phyloP scores from a whole-genome alignment of 768 basidiomycete genomes.

The Naganishia vaughanmartiniae region DNA sequence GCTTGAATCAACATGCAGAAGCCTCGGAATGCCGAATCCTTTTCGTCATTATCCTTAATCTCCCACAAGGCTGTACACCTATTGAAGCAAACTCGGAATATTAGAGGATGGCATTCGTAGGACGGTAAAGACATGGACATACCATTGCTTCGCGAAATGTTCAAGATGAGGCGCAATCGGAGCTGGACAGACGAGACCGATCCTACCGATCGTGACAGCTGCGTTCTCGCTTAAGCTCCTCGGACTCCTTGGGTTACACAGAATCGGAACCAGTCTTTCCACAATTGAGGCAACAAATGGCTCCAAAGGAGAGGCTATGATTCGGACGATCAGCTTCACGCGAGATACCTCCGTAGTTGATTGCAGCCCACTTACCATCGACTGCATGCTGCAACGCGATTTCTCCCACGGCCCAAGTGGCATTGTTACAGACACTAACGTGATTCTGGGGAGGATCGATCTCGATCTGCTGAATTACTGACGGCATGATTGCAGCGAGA shows the following conservation, averaged over 20 bases:
- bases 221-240: conserved; percentile 95
- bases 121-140: neutral
- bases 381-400: conserved; percentile 78
- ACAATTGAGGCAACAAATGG: conserved; percentile 88
- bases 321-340: neutral
- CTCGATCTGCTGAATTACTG: conserved; percentile 83
- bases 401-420: conserved; percentile 99
- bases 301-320: conserved; percentile 77
- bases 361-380: conserved; percentile 30
- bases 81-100: neutral
- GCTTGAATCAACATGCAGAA: conserved; percentile 92
- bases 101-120: neutral
- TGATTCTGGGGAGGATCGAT: conserved; percentile 91
- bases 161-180: conserved; percentile 83
- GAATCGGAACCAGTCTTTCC: conserved; percentile 82
- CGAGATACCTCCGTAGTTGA: neutral
- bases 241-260: conserved; percentile 86
- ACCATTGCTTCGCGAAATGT: conserved; percentile 90
- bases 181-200: conserved; percentile 86
- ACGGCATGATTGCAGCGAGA: conserved; percentile 83
- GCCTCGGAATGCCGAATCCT: conserved; percentile 97
- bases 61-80: conserved; percentile 88
- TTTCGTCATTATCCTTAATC: conserved; percentile 98
- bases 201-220: conserved; percentile 93
- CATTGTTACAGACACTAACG: conserved; percentile 96